These are phyloP conservation scores for Diplocarpon rosae DNA, from an alignment of 2,329 filamentous ascomycete species.

Conservation along the genomic window DNA sequence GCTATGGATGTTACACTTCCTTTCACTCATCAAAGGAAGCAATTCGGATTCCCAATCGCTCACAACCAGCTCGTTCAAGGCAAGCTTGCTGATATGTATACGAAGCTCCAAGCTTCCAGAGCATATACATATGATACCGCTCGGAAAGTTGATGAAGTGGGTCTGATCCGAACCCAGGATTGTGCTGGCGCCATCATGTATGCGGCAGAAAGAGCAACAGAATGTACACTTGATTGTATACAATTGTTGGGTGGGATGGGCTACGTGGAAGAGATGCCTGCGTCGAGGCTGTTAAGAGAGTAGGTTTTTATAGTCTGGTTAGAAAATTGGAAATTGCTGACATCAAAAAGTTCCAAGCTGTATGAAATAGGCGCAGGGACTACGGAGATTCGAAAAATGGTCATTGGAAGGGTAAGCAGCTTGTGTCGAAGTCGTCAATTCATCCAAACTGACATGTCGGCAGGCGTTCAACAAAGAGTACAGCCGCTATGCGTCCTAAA, in stretches of 20 bases:
- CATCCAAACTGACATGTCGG: constrained; percentile 2
- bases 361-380: constrained; percentile 98
- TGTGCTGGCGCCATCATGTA: constrained; percentile 92
- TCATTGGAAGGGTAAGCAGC: constrained; percentile 53
- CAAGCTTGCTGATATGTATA: constrained; percentile 95
- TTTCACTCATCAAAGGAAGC: constrained; percentile 78
- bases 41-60: constrained; percentile 79
- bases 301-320: constrained; percentile 13
- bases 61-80: constrained; percentile 91
- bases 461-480: constrained; percentile 27
- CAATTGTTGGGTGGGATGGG: constrained; percentile 93
- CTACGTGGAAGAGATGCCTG: constrained; percentile 90
- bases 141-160: constrained; percentile 64
- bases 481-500: constrained; percentile 15
- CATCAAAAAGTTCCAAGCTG: constrained; percentile 48
- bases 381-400: constrained; percentile 85
- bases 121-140: constrained; percentile 85
- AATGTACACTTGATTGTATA: constrained; percentile 77
- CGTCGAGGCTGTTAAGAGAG: constrained; percentile 69
- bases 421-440: too few species aligned
- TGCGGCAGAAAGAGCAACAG: constrained; percentile 80
- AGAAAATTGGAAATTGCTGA: constrained; percentile 22
- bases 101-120: constrained; percentile 72
- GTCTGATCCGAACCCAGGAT: constrained; percentile 70
- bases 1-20: constrained; percentile 76